Evolutionary conservation across 768 basidiomycete genomes (phyloP).

Genomic region (Termitomyces titanicus): DNA sequence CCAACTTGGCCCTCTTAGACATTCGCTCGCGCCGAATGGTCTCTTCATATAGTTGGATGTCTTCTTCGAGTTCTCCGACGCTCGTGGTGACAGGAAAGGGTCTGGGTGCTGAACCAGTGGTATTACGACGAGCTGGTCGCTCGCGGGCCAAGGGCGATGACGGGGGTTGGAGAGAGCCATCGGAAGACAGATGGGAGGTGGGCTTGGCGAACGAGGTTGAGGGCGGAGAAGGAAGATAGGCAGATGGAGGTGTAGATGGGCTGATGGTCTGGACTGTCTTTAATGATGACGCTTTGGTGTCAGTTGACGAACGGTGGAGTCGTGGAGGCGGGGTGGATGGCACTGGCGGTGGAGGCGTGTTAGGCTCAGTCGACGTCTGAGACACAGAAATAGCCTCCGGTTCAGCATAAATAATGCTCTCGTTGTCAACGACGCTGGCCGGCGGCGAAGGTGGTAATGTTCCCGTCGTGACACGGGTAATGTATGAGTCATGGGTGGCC

Average conservation of each 20-base stretch:
- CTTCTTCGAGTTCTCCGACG: conserved; percentile 62
- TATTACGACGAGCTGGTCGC: conserved; percentile 61
- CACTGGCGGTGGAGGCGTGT: not conserved
- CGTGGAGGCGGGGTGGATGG: conserved; percentile 8
- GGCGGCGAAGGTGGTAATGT: conserved; percentile 30
- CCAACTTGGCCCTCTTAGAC: conserved; percentile 67
- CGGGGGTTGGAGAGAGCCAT: conserved; percentile 55
- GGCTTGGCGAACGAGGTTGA: conserved; percentile 19
- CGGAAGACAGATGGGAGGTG: conserved; percentile 23
- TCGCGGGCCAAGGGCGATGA: conserved; percentile 26
- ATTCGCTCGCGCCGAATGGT: conserved; percentile 77
- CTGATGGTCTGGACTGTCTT: conserved; percentile 21
- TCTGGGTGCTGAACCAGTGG: conserved; percentile 53
- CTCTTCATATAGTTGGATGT: conserved; percentile 88
- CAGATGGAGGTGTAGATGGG: conserved; percentile 13
- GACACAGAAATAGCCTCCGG: conserved; percentile 9
- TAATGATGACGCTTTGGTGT: conserved; percentile 38
- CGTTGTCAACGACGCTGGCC: conserved; percentile 23
- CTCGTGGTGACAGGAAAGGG: conserved; percentile 24
- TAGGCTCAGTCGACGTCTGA: not conserved
- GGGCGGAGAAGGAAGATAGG: conserved; percentile 15
- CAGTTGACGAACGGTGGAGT: conserved; percentile 47
- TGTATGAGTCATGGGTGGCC: conserved; percentile 9
- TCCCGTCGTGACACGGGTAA: conserved; percentile 18
- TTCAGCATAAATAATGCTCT: conserved; percentile 3